phyloP scores from a whole-genome alignment of 257 asterid species.

The Solanum chiquidenum region DNA sequence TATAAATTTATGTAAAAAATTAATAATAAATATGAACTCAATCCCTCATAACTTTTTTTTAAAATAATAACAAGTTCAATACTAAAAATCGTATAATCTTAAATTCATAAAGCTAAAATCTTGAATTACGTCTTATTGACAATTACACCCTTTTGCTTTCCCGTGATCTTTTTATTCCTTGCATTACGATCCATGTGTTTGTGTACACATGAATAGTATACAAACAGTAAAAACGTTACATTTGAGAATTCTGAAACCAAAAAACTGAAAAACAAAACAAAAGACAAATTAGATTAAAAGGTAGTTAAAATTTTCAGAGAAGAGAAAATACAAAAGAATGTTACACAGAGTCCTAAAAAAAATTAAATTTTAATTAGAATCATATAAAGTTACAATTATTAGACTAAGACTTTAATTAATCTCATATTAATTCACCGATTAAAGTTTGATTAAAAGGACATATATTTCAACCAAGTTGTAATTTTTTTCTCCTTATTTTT shows the following conservation, averaged over 20 bases:
- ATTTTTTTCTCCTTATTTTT: not conserved
- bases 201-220: not conserved
- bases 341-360: not conserved
- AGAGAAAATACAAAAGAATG: not conserved
- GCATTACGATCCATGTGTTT: not conserved
- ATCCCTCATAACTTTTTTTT: not conserved
- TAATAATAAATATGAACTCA: not conserved
- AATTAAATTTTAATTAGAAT: not conserved
- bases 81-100: not conserved
- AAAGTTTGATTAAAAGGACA: not conserved
- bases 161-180: not conserved
- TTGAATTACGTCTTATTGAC: fast-evolving
- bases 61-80: fast-evolving
- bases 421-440: not conserved
- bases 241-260: not conserved
- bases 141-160: not conserved
- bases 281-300: not conserved
- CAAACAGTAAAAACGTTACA: not conserved
- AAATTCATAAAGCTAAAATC: not conserved
- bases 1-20: no score
- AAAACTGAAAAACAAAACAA: not conserved
- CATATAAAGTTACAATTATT: not conserved
- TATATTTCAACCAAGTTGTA: not conserved
- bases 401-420: not conserved
- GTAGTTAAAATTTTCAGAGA: not conserved